Conservation (phyloP, 2,329 filamentous ascomycete species). For the Domatiomyces catenatus region DNA sequence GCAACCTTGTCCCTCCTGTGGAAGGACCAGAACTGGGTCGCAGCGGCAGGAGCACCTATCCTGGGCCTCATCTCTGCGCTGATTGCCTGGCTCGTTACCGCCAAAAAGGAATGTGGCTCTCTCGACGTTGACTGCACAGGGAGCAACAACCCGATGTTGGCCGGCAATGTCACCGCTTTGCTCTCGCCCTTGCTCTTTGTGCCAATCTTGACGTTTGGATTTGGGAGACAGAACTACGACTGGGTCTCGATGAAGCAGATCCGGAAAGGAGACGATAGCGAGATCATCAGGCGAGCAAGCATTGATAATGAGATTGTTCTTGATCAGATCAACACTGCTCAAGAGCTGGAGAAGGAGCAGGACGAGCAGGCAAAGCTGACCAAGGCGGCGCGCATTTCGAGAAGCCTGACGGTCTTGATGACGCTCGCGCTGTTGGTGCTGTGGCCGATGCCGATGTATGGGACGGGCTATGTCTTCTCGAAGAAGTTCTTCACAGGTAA, state of each 20-base stretch:
- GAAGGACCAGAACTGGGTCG: slow-evolving; percentile 62
- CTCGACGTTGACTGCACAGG: slow-evolving; percentile 63
- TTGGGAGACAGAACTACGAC: slow-evolving; percentile 65
- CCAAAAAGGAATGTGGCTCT: slow-evolving; percentile 51
- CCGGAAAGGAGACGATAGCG: slow-evolving; percentile 61
- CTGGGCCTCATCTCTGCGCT: slow-evolving; percentile 54
- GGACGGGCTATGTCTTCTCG: slow-evolving; percentile 62
- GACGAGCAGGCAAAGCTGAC: slow-evolving; percentile 37
- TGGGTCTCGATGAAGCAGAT: slow-evolving; percentile 73
- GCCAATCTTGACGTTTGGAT: slow-evolving; percentile 56
- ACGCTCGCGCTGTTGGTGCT: slow-evolving; percentile 60
- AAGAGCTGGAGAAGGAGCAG: slow-evolving; percentile 25
- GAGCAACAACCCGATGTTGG: slow-evolving; percentile 38
- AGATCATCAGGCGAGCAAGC: slow-evolving; percentile 48
- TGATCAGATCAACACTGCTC: slow-evolving; percentile 23
- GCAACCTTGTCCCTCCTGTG: slow-evolving; percentile 68
- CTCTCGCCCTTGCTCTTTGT: slow-evolving; percentile 62
- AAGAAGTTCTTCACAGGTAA: slow-evolving; percentile 57
- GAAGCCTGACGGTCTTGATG: slow-evolving; percentile 44
- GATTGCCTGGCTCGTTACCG: slow-evolving; percentile 63
- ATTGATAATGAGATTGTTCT: slow-evolving; percentile 51
- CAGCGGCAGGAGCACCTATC: slow-evolving; percentile 53
- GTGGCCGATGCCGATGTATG: slow-evolving; percentile 90
- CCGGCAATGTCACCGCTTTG: slow-evolving; percentile 65
- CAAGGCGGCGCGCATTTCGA: slow-evolving; percentile 39